Evolutionary conservation across 2,329 filamentous ascomycete species (phyloP).

Genomic region (Decorospora gaudefroyi): DNA sequence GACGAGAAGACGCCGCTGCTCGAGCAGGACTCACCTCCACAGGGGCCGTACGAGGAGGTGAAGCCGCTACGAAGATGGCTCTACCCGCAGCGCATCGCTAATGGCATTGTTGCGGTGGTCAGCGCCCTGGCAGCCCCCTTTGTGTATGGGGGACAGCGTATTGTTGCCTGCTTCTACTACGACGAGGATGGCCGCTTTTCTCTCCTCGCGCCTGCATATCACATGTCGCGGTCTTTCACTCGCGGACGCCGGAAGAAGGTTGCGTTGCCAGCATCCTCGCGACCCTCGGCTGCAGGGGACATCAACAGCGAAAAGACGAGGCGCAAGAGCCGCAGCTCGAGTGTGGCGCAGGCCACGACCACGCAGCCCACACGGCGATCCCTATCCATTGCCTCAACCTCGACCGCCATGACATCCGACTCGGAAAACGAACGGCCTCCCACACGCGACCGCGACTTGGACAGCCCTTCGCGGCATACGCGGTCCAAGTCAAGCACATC

Average conservation of each 20-base stretch:
- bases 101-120: slow-evolving; percentile 73
- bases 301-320: slow-evolving; percentile 38
- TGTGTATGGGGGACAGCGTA: slow-evolving; percentile 77
- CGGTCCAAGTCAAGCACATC: slow-evolving; percentile 63
- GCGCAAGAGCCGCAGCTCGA: slow-evolving; percentile 38
- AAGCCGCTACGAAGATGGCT: slow-evolving; percentile 51
- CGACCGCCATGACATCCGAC: slow-evolving; percentile 68
- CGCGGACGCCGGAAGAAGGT: slow-evolving; percentile 45
- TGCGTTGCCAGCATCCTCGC: slow-evolving; percentile 38
- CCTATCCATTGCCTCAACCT: slow-evolving; percentile 55
- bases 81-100: slow-evolving; percentile 71
- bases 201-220: slow-evolving; percentile 72
- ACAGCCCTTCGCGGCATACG: slow-evolving; percentile 58
- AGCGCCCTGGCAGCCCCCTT: slow-evolving; percentile 79
- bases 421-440: slow-evolving; percentile 64
- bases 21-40: slow-evolving; percentile 33
- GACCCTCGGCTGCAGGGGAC: slow-evolving; percentile 28
- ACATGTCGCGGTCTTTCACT: slow-evolving; percentile 59
- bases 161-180: slow-evolving; percentile 83
- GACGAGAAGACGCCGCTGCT: slow-evolving; percentile 75
- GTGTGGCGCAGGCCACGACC: slow-evolving; percentile 27
- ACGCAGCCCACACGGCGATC: slow-evolving; percentile 46
- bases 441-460: slow-evolving; percentile 34
- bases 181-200: slow-evolving; percentile 79
- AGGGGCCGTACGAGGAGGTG: slow-evolving; percentile 41